Conservation (phyloP, 192 early-diverging fungal species). For the Podila verticillata region DNA sequence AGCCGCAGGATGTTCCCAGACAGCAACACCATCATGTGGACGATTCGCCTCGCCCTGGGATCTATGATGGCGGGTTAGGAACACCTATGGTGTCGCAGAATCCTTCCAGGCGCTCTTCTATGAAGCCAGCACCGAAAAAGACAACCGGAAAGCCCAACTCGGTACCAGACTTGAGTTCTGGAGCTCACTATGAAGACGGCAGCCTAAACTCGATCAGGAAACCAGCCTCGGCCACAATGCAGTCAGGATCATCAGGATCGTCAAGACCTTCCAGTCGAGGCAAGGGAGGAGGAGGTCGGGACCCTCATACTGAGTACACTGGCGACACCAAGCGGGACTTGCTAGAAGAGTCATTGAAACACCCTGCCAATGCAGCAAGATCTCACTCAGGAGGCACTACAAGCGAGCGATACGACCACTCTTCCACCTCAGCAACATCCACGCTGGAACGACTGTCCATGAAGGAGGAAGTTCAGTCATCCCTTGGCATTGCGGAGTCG, state of each 20-base stretch:
- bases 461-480: constrained; percentile 6
- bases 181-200: constrained; percentile 25
- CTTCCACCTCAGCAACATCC: neutral
- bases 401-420: constrained; percentile 9
- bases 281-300: constrained; percentile 13
- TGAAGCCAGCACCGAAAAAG: constrained; percentile 22
- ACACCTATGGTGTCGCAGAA: constrained; percentile 29
- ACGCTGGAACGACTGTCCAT: constrained; percentile 18
- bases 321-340: constrained; percentile 25
- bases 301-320: constrained; percentile 45
- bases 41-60: constrained; percentile 9
- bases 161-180: constrained; percentile 21
- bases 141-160: constrained; percentile 28
- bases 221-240: constrained; percentile 49
- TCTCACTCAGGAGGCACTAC: neutral
- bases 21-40: constrained; percentile 30
- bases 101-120: constrained; percentile 36
- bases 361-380: constrained; percentile 5
- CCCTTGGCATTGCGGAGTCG: constrained; percentile 42
- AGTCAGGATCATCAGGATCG: constrained; percentile 39
- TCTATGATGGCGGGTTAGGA: constrained; percentile 38
- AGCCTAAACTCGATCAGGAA: constrained; percentile 20
- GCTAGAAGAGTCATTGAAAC: constrained; percentile 38
- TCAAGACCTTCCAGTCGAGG: constrained; percentile 15
- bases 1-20: constrained; percentile 31